A percentile compares a stretch with the other conserved stretches of the same genome.
Conservation (phyloP, 164 flowering plant genomes). For the Houttuynia cordata region DNA sequence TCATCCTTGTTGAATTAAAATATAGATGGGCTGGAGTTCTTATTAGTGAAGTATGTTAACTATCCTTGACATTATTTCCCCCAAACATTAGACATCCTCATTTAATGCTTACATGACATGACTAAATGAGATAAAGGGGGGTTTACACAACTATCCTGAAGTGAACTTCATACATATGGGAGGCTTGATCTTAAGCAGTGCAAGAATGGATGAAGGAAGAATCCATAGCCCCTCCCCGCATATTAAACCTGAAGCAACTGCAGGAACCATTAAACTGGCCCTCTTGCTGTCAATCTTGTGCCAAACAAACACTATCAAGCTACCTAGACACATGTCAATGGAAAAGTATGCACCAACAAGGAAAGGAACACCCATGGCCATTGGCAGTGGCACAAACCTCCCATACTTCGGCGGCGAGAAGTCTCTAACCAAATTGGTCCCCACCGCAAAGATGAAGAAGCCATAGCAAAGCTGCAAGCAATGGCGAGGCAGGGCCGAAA, state of each 20-base stretch:
- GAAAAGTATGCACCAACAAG: conserved; percentile 81
- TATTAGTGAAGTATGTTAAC: no score
- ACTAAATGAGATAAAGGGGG: background rate
- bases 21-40: no score
- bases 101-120: background rate
- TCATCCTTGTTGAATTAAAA: no score
- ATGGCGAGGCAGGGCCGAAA: conserved; percentile 75
- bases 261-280: conserved; percentile 48
- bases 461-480: conserved; percentile 79
- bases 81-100: no score
- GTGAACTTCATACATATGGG: conserved; percentile 62
- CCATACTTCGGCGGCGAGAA: conserved; percentile 33
- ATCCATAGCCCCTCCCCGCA: conserved; percentile 30
- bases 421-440: conserved; percentile 52
- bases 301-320: conserved; percentile 69
- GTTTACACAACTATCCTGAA: conserved; percentile 1
- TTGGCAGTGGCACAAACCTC: conserved; percentile 73
- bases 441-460: conserved; percentile 61
- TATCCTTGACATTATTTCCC: no score
- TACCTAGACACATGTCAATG: conserved; percentile 88
- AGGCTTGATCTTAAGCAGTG: conserved; percentile 20
- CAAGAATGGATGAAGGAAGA: conserved; percentile 26
- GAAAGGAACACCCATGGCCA: conserved; percentile 98
- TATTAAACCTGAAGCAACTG: conserved; percentile 38
- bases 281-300: conserved; percentile 34